phyloP scores from a whole-genome alignment of 139 green algal species.

The Yamagishiella unicocca region DNA sequence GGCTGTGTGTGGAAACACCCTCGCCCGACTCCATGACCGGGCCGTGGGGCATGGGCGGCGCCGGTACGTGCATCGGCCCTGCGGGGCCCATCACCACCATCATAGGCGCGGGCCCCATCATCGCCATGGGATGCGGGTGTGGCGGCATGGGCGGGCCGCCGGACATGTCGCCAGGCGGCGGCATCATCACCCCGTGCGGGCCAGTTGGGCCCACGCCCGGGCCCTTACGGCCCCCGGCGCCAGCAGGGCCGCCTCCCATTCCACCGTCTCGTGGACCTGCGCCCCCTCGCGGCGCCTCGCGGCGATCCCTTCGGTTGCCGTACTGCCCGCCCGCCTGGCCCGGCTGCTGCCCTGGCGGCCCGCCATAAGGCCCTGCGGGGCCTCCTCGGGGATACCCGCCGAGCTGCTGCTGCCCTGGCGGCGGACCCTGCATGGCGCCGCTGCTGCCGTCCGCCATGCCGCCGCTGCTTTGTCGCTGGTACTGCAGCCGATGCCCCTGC shows the following conservation, averaged over 20 bases:
- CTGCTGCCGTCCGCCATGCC: not conserved
- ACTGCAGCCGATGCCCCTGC: constrained; percentile 7
- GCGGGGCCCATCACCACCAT: constrained; percentile 44
- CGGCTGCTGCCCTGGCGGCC: not conserved
- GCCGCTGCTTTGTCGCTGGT: constrained; percentile 44
- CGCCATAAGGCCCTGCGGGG: not conserved
- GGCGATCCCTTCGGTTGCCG: constrained; percentile 10
- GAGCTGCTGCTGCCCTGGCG: not conserved
- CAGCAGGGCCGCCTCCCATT: no score
- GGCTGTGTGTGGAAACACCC: not conserved
- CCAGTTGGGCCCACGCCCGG: not conserved
- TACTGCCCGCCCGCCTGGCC: not conserved
- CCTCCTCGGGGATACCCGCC: not conserved
- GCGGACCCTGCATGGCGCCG: not conserved
- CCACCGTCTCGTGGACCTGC: not conserved
- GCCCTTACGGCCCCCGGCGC: not conserved
- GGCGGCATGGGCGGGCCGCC: constrained; percentile 20
- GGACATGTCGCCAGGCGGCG: constrained; percentile 5
- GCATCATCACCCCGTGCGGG: not conserved
- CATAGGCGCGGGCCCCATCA: not conserved
- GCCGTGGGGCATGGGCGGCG: not conserved
- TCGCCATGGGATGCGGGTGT: constrained; percentile 18
- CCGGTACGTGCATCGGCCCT: constrained; percentile 16
- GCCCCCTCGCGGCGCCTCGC: not conserved
- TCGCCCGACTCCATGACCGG: constrained; percentile 22